phyloP scores from a whole-genome alignment of 306 rosid genomes.

The Acmispon strigosus region DNA sequence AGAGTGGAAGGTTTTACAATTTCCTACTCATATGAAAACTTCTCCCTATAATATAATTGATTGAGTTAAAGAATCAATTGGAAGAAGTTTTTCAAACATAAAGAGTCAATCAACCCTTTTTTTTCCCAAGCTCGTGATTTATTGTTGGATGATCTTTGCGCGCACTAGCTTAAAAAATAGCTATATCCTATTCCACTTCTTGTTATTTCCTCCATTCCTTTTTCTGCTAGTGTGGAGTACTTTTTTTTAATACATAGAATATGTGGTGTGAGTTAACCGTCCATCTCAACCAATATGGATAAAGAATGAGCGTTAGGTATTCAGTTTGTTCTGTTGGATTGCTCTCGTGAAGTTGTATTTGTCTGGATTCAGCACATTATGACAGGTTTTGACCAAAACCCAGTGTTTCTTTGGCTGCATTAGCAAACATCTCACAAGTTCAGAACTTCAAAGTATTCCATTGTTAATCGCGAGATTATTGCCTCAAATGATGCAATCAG shows the following conservation, averaged over 20 bases:
- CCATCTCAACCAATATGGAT: slow-evolving; percentile 15
- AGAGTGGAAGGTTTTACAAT: no score
- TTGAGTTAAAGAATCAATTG: no score
- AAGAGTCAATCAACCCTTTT: no score
- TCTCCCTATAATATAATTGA: no score
- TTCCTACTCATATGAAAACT: no score
- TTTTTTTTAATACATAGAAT: not conserved
- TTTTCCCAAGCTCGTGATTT: no score
- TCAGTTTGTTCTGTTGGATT: slow-evolving; percentile 26
- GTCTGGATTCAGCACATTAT: slow-evolving; percentile 13
- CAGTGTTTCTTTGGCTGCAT: not conserved
- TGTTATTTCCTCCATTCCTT: not conserved
- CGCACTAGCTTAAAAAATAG: not conserved
- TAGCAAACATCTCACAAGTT: not conserved
- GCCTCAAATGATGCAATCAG: not conserved
- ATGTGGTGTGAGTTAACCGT: slow-evolving; percentile 16
- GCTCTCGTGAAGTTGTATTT: slow-evolving; percentile 31
- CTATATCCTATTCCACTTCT: not conserved
- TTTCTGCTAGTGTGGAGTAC: not conserved
- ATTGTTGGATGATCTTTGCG: not conserved
- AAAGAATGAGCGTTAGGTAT: slow-evolving; percentile 15
- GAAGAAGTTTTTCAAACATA: no score
- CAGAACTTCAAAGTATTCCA: not conserved
- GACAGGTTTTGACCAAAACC: slow-evolving; percentile 2
- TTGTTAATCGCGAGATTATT: not conserved